Percentiles rank a stretch among this genome's conserved stretches.
These are phyloP conservation scores for Artemisia annua DNA, from an alignment of 129 eudicot genomes.

Conservation along the genomic window DNA sequence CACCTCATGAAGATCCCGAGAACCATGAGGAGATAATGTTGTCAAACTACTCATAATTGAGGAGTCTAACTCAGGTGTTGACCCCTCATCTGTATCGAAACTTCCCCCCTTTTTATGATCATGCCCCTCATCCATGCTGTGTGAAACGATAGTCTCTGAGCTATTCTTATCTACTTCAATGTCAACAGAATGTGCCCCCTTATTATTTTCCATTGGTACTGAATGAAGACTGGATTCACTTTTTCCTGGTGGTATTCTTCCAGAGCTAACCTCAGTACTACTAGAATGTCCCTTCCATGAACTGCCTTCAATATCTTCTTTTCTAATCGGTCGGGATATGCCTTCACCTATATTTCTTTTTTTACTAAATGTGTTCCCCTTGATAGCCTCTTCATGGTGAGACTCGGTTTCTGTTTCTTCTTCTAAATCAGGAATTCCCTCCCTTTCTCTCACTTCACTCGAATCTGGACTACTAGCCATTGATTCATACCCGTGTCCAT, in stretches of 20 bases:
- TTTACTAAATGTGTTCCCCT: constrained; percentile 36
- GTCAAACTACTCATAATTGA: constrained; percentile 69
- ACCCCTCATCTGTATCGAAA: constrained; percentile 71
- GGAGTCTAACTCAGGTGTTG: constrained; percentile 62
- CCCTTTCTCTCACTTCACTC: constrained; percentile 82
- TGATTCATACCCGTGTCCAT: constrained; percentile 60
- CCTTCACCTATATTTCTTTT: constrained; percentile 34
- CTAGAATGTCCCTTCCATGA: constrained; percentile 32
- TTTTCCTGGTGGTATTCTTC: constrained; percentile 33
- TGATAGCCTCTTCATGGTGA: constrained; percentile 36
- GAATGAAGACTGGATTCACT: constrained; percentile 34
- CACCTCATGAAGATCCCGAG: constrained; percentile 83
- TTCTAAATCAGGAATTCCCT: constrained; percentile 96
- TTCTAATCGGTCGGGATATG: constrained; percentile 3
- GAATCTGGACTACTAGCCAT: constrained; percentile 86
- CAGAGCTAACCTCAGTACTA: constrained; percentile 34
- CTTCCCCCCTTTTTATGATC: constrained; percentile 67
- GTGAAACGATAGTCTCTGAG: constrained; percentile 48
- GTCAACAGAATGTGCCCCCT: constrained; percentile 34
- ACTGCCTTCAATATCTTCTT: constrained; percentile 15
- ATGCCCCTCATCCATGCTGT: constrained; percentile 48
- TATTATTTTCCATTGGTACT: constrained; percentile 26
- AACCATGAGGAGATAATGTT: constrained; percentile 64
- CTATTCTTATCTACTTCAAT: constrained; percentile 56
- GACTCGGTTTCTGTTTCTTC: constrained; percentile 89